Conservation (phyloP, 495 filamentous ascomycete species). For the Aspergillus sclerotiicarbonarius region DNA sequence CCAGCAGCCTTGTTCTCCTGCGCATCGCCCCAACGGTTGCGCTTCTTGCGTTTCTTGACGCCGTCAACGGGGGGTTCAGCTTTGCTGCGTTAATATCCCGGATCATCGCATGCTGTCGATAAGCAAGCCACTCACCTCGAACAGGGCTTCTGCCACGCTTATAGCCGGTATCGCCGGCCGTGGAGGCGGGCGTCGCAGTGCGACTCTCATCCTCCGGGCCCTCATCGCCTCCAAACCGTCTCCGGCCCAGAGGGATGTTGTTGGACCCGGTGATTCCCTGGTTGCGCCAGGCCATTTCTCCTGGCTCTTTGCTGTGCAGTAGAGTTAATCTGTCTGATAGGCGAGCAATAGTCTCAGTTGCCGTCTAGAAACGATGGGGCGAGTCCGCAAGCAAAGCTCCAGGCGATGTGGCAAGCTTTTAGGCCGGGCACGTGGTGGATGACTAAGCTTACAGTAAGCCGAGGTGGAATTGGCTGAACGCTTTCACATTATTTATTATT, state of each 20-base stretch:
- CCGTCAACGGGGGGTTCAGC: slow-evolving; percentile 64
- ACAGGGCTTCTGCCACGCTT: slow-evolving; percentile 78
- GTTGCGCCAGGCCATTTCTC: slow-evolving; percentile 79
- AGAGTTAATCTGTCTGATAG: slow-evolving; percentile 2
- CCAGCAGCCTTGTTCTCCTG: slow-evolving; percentile 97
- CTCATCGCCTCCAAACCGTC: slow-evolving; percentile 76
- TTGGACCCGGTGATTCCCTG: slow-evolving; percentile 98
- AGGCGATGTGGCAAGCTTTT: slow-evolving; percentile 19
- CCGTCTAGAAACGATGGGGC: neutral
- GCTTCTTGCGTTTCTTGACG: slow-evolving; percentile 84
- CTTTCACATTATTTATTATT: no score
- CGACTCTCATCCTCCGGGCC: slow-evolving; percentile 57
- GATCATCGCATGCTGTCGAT: no score
- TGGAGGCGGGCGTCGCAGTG: slow-evolving; percentile 52
- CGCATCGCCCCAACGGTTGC: slow-evolving; percentile 95
- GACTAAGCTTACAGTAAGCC: slow-evolving; percentile 13
- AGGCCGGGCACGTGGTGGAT: slow-evolving; percentile 16
- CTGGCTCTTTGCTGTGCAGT: neutral
- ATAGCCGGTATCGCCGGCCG: slow-evolving; percentile 46
- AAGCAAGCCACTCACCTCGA: slow-evolving; percentile 48
- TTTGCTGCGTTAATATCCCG: slow-evolving; percentile 17
- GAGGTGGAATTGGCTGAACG: neutral
- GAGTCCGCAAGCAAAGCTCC: neutral
- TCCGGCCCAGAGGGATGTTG: slow-evolving; percentile 90
- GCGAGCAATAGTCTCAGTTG: slow-evolving; percentile 1